Evolutionary conservation across 768 basidiomycete genomes (phyloP), one percentile per base, ranked within the genome.

Genomic region (Tulasnella sp.): DNA sequence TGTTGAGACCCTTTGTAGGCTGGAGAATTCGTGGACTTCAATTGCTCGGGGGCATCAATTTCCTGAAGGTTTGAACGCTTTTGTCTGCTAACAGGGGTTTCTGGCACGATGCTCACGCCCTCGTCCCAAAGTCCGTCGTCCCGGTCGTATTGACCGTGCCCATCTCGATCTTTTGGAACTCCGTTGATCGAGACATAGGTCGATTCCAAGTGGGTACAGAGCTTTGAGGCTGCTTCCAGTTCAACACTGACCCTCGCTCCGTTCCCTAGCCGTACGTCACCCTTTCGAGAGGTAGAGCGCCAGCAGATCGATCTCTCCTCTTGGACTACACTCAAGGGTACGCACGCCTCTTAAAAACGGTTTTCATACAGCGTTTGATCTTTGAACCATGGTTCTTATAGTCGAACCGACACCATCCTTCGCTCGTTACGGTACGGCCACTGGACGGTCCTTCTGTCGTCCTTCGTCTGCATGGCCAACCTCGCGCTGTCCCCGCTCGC

Each of bases 401-500:
- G 92, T n/a, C 87, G 87, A 40, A 69, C 88, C 11, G 81, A 86
- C 2, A 82, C 87, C 24, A 82, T 92, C 5, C 89, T 89, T 81
- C 83, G 86, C 77, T 88, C 91, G 0, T 69, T 89, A 50, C 87
- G 85, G 75, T 89, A 90, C 81, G 90, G 87, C 81, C 92, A 93
- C 84, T 86, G 87, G 69, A 83, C 93, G 58, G 85, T 93, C 12
- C 85, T 89, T 79, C 83, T 88, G 84, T 93, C 93, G 5, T 85
- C 89, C 0, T 64, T 90, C 1, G 89, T 89, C 1, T 90, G 89
- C 0, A 44, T 89, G 16, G 83, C 85, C 40, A 87, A 89, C 14
- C 86, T 89, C 77, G 77, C 89, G 0, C 89, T 91, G 44, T 92
- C 92, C 83, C 91, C 92, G 5, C 84, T 93, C 5, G 89, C 92